A percentile compares a stretch with the other conserved stretches of the same genome.
phyloP scores from a whole-genome alignment of 805 yeast genomes.

The Pichia gijzeniarum region DNA sequence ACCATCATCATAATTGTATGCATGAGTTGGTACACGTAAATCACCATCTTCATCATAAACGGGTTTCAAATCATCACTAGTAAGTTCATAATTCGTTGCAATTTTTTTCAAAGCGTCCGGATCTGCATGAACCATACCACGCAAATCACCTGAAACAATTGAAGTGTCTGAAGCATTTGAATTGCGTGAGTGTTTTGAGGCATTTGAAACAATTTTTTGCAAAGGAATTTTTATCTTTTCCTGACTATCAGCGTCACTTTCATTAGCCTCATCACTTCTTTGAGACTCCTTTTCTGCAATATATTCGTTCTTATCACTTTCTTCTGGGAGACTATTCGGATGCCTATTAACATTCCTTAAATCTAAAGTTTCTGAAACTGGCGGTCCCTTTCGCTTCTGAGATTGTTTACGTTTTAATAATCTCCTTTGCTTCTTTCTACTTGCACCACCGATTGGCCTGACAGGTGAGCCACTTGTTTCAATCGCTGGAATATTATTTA shows the following conservation, averaged over 20 bases:
- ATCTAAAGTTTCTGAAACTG: conserved; percentile 22
- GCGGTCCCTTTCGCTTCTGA: conserved; percentile 25
- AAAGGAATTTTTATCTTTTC: conserved; percentile 5
- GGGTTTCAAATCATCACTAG: conserved; percentile 26
- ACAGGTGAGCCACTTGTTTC: conserved; percentile 38
- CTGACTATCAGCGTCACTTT: background rate
- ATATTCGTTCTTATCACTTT: background rate
- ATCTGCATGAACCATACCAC: conserved; percentile 12
- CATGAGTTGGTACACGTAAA: conserved; percentile 32
- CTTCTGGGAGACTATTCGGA: background rate
- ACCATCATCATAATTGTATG: conserved; percentile 63
- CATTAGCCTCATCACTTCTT: background rate
- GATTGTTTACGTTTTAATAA: conserved; percentile 26
- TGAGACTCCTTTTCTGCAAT: background rate
- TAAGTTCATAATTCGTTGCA: conserved; percentile 15
- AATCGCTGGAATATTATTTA: conserved; percentile 8
- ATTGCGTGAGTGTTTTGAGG: conserved; percentile 4
- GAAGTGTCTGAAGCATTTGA: conserved; percentile 15
- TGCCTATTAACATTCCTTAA: conserved; percentile 11
- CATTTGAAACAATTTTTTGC: conserved; percentile 7
- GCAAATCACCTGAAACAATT: conserved; percentile 9
- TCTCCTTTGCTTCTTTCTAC: conserved; percentile 47
- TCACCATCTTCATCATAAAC: conserved; percentile 31
- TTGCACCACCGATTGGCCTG: conserved; percentile 72
- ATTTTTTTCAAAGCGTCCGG: conserved; percentile 15